Conservation (phyloP, 148 eudicot genomes). For the Chenopodium formosanum region DNA sequence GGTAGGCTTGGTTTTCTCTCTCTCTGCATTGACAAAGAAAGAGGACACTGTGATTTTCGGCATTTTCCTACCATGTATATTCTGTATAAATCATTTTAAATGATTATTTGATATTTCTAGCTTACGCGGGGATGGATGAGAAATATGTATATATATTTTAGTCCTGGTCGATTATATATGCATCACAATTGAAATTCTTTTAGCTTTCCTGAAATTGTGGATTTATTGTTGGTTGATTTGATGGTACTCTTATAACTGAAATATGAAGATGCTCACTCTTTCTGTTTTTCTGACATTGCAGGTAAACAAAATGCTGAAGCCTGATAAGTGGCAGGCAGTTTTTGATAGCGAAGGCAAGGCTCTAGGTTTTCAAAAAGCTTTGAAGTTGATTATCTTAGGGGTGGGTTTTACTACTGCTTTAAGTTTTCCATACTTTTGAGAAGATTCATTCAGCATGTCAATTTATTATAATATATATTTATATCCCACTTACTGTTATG, state of each 20-base stretch:
- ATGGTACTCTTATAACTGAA: background rate
- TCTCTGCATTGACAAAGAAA: background rate
- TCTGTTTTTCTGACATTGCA: slow-evolving; percentile 36
- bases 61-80: background rate
- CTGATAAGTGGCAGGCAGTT: slow-evolving; percentile 88
- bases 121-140: background rate
- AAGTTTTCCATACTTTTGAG: background rate
- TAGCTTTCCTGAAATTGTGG: background rate
- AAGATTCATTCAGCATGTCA: background rate
- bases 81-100: background rate
- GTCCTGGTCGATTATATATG: too few species aligned
- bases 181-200: background rate
- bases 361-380: slow-evolving; percentile 71
- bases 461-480: slow-evolving; percentile 1
- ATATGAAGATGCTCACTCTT: slow-evolving; percentile 1
- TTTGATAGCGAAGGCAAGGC: slow-evolving; percentile 82
- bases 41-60: background rate
- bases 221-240: background rate
- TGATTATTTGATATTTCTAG: background rate
- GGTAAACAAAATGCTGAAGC: slow-evolving; percentile 94
- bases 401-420: slow-evolving; percentile 35
- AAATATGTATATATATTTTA: too few species aligned
- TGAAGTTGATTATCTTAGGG: slow-evolving; percentile 77
- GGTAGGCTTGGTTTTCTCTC: background rate
- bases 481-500: background rate